Evolutionary conservation across 768 basidiomycete genomes (phyloP), one percentile per base, ranked within the genome.

Genomic region (Tricholoma saponaceum): DNA sequence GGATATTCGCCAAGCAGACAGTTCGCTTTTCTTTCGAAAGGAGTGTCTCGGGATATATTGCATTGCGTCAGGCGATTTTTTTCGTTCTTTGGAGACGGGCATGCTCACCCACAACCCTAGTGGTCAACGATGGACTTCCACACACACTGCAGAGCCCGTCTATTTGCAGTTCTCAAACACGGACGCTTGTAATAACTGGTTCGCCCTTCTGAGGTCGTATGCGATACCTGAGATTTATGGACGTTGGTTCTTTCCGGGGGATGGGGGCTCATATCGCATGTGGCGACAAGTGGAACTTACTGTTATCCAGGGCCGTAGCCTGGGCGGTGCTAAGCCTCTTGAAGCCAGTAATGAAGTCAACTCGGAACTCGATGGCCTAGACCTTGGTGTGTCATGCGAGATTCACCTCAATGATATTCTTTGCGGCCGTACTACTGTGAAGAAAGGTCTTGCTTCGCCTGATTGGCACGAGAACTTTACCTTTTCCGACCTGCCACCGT

Each of bases 381-480:
- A 92, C 66, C 70, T 83, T 62, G 88, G 90, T 63, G 77, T 90
- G 5, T 91, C 81, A 55, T 93, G 91, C 70, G 90, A 93, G 69
- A 77, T 95, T n/a, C 79, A 80, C 59, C 74, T 89, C 46, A 90
- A 91, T 62, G 79, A 79, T 62, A 77, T 77, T 22, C 70, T 89
- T 14, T 85, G 84, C 60, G 90, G 88, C 53, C 81, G 88, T 54
- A 92, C 92, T 2, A 87, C 88, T 1, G 77, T 86, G 56, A 87
- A 86, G 72, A 86, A 82, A 62, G 83, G 83, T 18, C 73, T 81
- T 54, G 83, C 81, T 35, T 79, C 80, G 43, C 84, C 87, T 0
- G 86, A 91, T 66, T 95, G 93, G 93, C 87, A 90, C 60, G 93
- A 95, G 72, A 75, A 66, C 41, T 94, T 95, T 67, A 68, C 73